Base-by-base conservation (phyloP, 768 basidiomycete species). In the Termitomyces sp. region DNA sequence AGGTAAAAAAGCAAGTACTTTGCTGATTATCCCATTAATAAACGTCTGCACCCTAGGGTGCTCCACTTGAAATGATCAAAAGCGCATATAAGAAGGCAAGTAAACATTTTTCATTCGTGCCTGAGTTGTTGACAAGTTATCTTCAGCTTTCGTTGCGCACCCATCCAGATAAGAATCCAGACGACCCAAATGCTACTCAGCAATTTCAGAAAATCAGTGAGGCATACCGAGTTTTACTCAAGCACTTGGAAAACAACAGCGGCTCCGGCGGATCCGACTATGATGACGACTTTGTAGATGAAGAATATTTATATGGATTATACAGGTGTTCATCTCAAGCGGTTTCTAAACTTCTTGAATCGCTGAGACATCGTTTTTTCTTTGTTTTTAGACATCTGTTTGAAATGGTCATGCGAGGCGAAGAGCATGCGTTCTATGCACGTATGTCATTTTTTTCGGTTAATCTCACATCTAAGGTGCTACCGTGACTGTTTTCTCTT, bases 131-230 rank as follows among this genome's bases (percentile, higher is more conserved):
- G 24, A 58, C 9, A 32, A 2, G 14, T 22, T 42, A 14, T 27
- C 31, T 34, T 48, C 55, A 87, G 83, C 73, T 84, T 53, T 87
- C 87, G 5, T 72, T 89, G 24, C 77, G 77, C 20, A 86, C 83
- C 0, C 90, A 91, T 71, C 88, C 90, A 8, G 89, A 90, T 72
- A 90, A 90, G 72, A 90, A 90, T 58, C 83, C 78, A 0, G 79
- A 78, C 42, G 82, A 90, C 61, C 78, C 77, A 41, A 74, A 78
- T 61, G 88, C 87, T 46, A 90, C 88, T 39, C 76, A 75, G 3
- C 76, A 85, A 66, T 91, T 92, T 64, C 88, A 91, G 69, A 71
- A 74, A 52, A 68, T 92, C 46, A 79, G 85, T 58, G 86, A 83
- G 57, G 88, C 89, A 5, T 92, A 89, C 71, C 76, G 79, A 46